Base-by-base conservation (phyloP, 352 stramenopile species). In the Phytophthora quininea region DNA sequence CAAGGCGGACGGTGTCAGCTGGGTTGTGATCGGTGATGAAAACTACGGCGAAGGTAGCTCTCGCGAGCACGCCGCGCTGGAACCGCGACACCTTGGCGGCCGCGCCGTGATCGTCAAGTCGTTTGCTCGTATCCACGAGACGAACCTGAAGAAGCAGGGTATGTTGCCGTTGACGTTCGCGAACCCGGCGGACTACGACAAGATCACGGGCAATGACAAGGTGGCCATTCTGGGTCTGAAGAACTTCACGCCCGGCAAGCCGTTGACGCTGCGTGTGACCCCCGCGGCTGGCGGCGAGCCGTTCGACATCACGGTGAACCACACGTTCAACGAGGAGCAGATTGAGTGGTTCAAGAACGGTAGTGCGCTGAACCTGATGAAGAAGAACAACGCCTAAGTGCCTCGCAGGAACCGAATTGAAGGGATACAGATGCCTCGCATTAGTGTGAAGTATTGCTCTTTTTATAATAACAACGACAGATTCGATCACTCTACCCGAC, bases 111-210 rank as follows among this genome's bases (percentile, higher is more conserved):
- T 98, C 45, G 88, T 96, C 38, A 97, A 97, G 82, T 97, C 88
- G 76, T 98, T 98, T 70, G 93, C 93, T 43, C 90, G 93, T 77
- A 98, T 98, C 71, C 93, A 98, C 84, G 93, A 98, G 82, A 98
- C 93, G 33, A 98, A 98, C 83, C 75, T 98, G 72, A 98, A 98
- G 90, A 98, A 98, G 89, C 93, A 98, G 79, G 93, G 93, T 69
- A 97, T 98, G 91, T 86, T 98, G 12, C 89, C 92, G 42, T 80
- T 98, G 57, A 97, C 88, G 57, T 98, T 98, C 73, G 90, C 86
- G 29, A 91, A 97, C 86, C 90, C 91, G 49, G 76, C 82, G 14
- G 93, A 98, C 84, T 98, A 98, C 72, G 91, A 97, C 78, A 89
- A 90, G 76, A 97, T 98, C 74, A 90, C 80, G 40, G 93, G 92